Conservation (phyloP, 2,329 filamentous ascomycete genomes). For the Akanthomyces muscarius region DNA sequence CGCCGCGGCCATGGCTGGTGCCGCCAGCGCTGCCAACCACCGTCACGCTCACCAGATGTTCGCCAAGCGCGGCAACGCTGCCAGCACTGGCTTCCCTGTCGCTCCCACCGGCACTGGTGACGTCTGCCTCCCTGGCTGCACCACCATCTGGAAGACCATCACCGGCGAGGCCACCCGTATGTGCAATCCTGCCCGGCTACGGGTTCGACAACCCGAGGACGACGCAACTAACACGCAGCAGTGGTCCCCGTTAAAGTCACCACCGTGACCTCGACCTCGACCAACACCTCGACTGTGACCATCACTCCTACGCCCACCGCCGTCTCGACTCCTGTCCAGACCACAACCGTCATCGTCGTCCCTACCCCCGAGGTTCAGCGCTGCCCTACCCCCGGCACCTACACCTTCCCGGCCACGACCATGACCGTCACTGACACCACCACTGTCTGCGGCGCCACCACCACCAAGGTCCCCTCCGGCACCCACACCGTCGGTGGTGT, state of each 20-base stretch:
- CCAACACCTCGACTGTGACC: conserved; percentile 21
- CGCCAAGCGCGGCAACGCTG: conserved; percentile 44
- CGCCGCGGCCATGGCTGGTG: conserved; percentile 54
- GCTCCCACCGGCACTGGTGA: conserved; percentile 27
- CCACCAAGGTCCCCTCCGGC: conserved; percentile 59
- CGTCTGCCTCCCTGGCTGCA: conserved; percentile 61
- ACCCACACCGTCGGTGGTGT: conserved; percentile 68
- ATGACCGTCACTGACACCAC: conserved; percentile 62
- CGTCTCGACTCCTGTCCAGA: conserved; percentile 29
- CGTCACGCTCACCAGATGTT: conserved; percentile 61
- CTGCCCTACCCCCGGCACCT: conserved; percentile 64
- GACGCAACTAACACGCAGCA: conserved; percentile 20
- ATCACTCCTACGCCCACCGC: conserved; percentile 35
- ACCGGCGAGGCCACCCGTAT: conserved; percentile 64
- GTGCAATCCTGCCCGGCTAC: conserved; percentile 25
- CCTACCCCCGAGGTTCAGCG: conserved; percentile 50
- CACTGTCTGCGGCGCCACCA: conserved; percentile 61
- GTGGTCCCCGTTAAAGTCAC: conserved; percentile 21
- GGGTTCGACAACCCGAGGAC: background rate
- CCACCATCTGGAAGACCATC: conserved; percentile 68
- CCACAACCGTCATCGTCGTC: conserved; percentile 42
- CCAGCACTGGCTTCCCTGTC: conserved; percentile 20
- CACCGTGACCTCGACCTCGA: conserved; percentile 18
- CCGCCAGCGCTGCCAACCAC: conserved; percentile 56
- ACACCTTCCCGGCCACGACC: conserved; percentile 72